Conservation (phyloP, 2,329 filamentous ascomycete genomes). For the Aureobasidium melanogenum region DNA sequence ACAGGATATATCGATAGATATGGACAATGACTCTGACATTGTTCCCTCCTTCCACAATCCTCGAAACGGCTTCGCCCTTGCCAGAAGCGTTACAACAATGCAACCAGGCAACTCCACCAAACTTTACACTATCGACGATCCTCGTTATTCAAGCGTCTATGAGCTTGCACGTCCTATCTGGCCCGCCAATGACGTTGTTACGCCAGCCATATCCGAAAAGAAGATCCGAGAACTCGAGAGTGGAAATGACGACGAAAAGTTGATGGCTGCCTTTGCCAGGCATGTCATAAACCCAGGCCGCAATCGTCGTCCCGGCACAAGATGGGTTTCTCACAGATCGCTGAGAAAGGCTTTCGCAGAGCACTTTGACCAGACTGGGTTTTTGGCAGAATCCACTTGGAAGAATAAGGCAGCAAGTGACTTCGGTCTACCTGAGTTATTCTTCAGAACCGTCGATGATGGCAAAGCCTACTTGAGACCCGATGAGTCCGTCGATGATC, state of each 20-base stretch:
- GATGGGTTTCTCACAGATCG: not conserved
- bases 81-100: not conserved
- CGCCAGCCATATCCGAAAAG: not conserved
- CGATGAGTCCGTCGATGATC: not conserved
- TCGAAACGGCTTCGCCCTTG: not conserved
- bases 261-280: not conserved
- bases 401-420: not conserved
- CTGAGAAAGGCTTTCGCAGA: not conserved
- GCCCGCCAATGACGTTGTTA: not conserved
- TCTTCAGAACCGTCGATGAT: not conserved
- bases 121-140: not conserved
- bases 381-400: not conserved
- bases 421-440: not conserved
- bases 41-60: too few relatives aligned
- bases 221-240: not conserved
- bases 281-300: not conserved
- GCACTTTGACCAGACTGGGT: not conserved
- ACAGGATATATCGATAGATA: not conserved
- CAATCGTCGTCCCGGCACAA: not conserved
- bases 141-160: not conserved
- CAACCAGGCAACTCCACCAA: not conserved
- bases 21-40: not conserved
- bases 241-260: not conserved
- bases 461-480: not conserved
- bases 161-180: not conserved